Percentiles rank a stretch among this genome's conserved stretches.
Conservation (phyloP, 176 grass and related monocot genomes). For the Dendrocalamus sinicus region DNA sequence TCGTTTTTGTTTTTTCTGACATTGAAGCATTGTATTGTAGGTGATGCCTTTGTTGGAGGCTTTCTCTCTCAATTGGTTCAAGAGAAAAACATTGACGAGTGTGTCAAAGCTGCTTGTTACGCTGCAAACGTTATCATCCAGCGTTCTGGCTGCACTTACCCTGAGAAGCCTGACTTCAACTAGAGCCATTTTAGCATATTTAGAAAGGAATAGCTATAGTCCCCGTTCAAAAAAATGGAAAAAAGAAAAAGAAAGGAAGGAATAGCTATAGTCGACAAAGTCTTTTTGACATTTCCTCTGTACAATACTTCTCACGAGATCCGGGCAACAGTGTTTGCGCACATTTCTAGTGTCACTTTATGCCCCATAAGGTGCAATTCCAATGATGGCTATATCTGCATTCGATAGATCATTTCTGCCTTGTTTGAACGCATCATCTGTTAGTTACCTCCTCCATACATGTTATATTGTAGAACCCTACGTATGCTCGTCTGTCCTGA, state of each 20-base stretch:
- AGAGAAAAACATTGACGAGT: conserved; percentile 71
- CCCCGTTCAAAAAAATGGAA: no score
- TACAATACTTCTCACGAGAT: neutral
- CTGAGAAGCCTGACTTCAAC: conserved; percentile 89
- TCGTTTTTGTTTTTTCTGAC: neutral
- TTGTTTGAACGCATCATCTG: no score
- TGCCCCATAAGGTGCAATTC: neutral
- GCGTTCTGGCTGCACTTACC: conserved; percentile 86
- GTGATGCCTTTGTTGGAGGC: conserved; percentile 85
- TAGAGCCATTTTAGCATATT: conserved; percentile 33
- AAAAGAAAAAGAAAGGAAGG: no score
- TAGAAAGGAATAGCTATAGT: neutral
- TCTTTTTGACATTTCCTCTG: neutral
- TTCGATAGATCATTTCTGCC: neutral
- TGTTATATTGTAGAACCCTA: neutral
- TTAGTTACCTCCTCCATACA: neutral
- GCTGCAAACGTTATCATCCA: conserved; percentile 92
- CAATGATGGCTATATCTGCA: neutral
- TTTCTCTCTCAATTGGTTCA: conserved; percentile 83
- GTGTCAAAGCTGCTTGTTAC: conserved; percentile 72
- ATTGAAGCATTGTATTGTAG: conserved; percentile 40
- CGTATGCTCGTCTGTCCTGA: neutral
- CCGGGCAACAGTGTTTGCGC: neutral
- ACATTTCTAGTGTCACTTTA: neutral
- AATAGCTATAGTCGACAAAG: no score